Evolutionary conservation across 768 basidiomycete species (phyloP).

Genomic region (Calocera cornea): DNA sequence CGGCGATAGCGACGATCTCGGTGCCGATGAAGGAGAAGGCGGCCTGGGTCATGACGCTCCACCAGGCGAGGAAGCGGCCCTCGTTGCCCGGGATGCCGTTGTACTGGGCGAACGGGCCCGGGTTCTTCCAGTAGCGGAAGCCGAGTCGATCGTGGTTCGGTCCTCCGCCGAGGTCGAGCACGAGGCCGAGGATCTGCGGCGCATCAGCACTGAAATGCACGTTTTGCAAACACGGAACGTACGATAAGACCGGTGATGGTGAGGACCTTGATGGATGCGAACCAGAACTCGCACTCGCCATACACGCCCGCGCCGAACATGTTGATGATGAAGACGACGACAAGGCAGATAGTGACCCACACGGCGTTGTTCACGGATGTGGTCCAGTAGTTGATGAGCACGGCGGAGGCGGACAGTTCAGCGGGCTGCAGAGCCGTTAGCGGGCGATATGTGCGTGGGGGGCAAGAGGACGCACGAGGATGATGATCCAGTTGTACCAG

Average conservation of each 20-base stretch:
- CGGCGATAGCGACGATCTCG: conserved; percentile 81
- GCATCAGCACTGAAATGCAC: background rate
- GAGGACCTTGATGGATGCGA: conserved; percentile 87
- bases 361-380: conserved; percentile 45
- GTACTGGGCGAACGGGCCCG: conserved; percentile 73
- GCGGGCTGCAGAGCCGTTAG: conserved; percentile 36
- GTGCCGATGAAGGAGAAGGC: conserved; percentile 91
- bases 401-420: conserved; percentile 59
- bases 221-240: conserved; percentile 7
- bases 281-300: conserved; percentile 58
- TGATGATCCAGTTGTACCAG: conserved; percentile 31
- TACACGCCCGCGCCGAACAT: conserved; percentile 44
- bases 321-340: conserved; percentile 66
- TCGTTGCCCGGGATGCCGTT: conserved; percentile 23
- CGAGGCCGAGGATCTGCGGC: conserved; percentile 35
- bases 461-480: conserved; percentile 18
- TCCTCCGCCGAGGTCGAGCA: conserved; percentile 81
- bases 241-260: conserved; percentile 59
- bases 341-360: conserved; percentile 66
- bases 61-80: conserved; percentile 24
- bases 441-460: too few relatives aligned
- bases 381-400: conserved; percentile 67
- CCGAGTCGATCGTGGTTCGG: conserved; percentile 67
- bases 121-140: conserved; percentile 75
- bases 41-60: conserved; percentile 43